phyloP scores from a whole-genome alignment of 495 filamentous ascomycete species.

The Penicillium verhagenii region DNA sequence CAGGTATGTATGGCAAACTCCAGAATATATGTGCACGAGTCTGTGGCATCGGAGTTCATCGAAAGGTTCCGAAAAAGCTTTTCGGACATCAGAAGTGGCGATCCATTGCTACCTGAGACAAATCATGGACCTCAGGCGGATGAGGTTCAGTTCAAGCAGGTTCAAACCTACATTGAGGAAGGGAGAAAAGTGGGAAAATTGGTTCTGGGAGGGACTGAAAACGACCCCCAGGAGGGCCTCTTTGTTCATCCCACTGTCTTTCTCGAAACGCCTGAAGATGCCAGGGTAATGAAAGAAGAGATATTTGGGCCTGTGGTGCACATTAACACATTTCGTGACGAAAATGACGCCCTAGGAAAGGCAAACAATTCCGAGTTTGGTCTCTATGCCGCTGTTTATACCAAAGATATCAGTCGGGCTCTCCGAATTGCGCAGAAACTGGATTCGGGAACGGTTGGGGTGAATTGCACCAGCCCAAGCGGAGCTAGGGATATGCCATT shows the following conservation, averaged over 20 bases:
- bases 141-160: conserved; percentile 77
- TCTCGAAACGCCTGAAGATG: conserved; percentile 30
- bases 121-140: conserved; percentile 92
- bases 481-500: conserved; percentile 42
- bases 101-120: conserved; percentile 73
- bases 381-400: conserved; percentile 46
- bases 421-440: conserved; percentile 45
- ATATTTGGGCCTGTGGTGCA: conserved; percentile 48
- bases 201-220: conserved; percentile 7
- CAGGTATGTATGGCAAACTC: conserved; percentile 52
- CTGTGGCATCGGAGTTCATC: conserved; percentile 80
- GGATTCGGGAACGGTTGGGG: conserved; percentile 50
- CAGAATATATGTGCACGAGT: conserved; percentile 51
- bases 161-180: conserved; percentile 82
- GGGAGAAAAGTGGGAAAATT: conserved; percentile 66
- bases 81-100: conserved; percentile 55
- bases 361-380: conserved; percentile 44
- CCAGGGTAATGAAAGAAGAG: conserved; percentile 40
- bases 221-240: conserved; percentile 34
- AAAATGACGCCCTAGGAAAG: conserved; percentile 37
- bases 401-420: conserved; percentile 45
- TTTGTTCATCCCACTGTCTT: conserved; percentile 50
- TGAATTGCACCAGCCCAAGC: conserved; percentile 47
- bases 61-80: conserved; percentile 69
- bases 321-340: conserved; percentile 39